Percentiles rank a stretch among this genome's conserved stretches.
These are phyloP conservation scores for Viridothelium virens DNA, from an alignment of 495 filamentous ascomycete genomes.

Conservation along the genomic window DNA sequence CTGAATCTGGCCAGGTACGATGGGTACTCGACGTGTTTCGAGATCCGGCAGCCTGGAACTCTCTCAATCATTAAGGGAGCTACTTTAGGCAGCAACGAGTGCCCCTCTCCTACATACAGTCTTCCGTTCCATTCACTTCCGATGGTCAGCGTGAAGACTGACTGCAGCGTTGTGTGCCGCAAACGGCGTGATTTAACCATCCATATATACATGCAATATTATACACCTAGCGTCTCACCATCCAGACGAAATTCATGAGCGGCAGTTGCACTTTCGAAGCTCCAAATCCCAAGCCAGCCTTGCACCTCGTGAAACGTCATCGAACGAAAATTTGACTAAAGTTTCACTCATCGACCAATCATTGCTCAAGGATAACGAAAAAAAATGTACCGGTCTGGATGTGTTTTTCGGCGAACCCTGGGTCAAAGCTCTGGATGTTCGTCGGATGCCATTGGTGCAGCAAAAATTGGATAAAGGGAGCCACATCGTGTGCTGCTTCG, in stretches of 20 bases:
- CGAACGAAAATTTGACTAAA: background rate
- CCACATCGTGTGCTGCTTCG: background rate
- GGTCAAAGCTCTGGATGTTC: background rate
- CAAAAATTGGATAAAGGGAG: background rate
- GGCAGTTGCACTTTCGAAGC: background rate
- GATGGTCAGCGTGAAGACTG: background rate
- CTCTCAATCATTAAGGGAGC: background rate
- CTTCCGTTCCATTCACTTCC: background rate
- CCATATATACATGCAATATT: background rate
- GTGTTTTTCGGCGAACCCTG: background rate
- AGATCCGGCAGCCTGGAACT: background rate
- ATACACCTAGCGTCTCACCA: background rate
- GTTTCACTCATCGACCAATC: background rate
- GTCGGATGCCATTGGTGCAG: background rate
- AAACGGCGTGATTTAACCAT: background rate
- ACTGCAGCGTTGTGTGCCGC: background rate
- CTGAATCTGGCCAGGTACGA: slow-evolving; percentile 1
- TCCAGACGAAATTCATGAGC: background rate
- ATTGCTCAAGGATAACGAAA: background rate
- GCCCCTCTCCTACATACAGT: background rate
- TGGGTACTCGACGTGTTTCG: background rate
- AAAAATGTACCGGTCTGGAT: background rate
- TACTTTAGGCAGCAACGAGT: slow-evolving; percentile 7
- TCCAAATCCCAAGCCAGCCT: background rate
- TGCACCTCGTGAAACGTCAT: background rate